Evolutionary conservation across 306 rosid species (phyloP), one percentile per base, ranked within the genome.

Genomic region (Dalbergia oliveri): DNA sequence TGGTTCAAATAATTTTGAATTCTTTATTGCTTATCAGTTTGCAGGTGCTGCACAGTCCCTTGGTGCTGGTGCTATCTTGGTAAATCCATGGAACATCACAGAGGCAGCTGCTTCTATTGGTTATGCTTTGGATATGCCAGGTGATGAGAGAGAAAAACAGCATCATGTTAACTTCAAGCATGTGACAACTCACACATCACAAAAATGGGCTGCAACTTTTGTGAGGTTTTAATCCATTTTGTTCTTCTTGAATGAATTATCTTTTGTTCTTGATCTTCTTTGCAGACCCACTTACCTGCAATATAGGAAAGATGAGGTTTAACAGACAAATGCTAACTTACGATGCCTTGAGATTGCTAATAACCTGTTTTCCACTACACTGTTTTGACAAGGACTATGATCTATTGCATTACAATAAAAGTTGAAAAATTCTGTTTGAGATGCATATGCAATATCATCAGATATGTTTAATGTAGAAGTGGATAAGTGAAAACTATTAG

Each of bases 11-110:
- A 68, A 26, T 7, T 64, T 58, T 49, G 69, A 83, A 76, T 54
- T 79, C 69, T 54, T 67, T 66, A 54, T 41, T 75, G 84, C 59
- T 78, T 50, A 54, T 76, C 89, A 95, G 99, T 95, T 95, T 91
- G 99, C 99, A 81, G 99, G 99, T 39, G 97, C 97, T 39, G 99
- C 99, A 51, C 99, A 95, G 88, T 93, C 97, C 62, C 97, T 95
- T 79, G 99, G 99, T 45, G 97, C 97, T 8, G 99, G 99, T 62
- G 97, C 99, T 77, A 50, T 95, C 82, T 95, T 95, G 83, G 97
- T 93, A 64, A 95, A 95, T 83, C 99, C 97, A 61, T 95, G 99
- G 99, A 95, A 95, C 69, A 73, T 93, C 84, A 89, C 94, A 50
- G 99, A 95, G 67, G 97, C 93, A 59, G 97, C 99, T 66, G 84